Evolutionary conservation across 2,329 filamentous ascomycete genomes (phyloP), one percentile per base, ranked within the genome.

Genomic region (Escovopsis weberi): DNA sequence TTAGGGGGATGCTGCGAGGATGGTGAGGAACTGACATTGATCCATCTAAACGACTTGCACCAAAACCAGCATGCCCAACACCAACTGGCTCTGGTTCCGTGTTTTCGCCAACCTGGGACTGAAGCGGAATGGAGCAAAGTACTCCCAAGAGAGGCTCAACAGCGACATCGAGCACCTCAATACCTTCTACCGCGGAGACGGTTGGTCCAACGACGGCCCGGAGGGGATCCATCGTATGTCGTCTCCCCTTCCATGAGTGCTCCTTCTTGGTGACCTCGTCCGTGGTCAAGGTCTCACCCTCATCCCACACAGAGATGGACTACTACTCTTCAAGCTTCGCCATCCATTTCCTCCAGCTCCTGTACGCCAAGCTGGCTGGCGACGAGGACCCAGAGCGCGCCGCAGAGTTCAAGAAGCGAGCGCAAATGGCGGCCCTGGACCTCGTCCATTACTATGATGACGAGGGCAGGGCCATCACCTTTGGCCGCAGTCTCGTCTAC

Each of bases 291-390:
- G 28, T 11, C 32, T 40, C 12, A 41, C n/a, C 37, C 8, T 39
- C 35, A 6, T 15, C 9, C 19, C 9, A 8, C 28, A 2, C 41
- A 72, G 69, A 88, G 59, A 86, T 88, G 78, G 83, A 88, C 57
- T 88, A 88, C 55, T 89, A 88, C 59, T 86, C 81, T 1, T 83
- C 82, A 9, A 84, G 80, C 45, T 88, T 87, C 55, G 84, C 83
- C 1, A 89, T 88, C 44, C 83, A 88, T 51, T 84, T 85, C 51
- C 63, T 87, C 4, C 83, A 89, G 56, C 70, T 89, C 0, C 65
- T 88, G 0, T 89, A 88, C 49, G 74, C 81, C 30, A 84, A 83
- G 48, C 61, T 88, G 2, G 80, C 79, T 2, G 78, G 70, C 1
- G 71, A 80, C 2, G 69, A 76, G 9, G 83, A 88, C 50, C 75